A percentile compares a stretch with the other conserved stretches of the same genome.
Evolutionary conservation across 441 rosid genomes (phyloP).

Genomic region (Hypseocharis bilobata): DNA sequence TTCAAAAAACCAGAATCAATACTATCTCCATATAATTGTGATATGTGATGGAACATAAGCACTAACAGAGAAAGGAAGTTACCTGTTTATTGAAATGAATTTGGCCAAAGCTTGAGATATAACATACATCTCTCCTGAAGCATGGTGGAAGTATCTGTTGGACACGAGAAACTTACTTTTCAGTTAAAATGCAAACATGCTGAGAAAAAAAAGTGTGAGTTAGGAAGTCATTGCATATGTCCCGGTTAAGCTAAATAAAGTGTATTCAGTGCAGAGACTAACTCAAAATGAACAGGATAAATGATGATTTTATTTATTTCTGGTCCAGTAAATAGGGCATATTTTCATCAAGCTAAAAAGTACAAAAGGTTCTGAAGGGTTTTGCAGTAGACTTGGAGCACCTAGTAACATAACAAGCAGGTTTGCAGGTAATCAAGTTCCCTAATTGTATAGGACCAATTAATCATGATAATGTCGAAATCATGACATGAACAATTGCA

Average conservation of each 20-base stretch:
- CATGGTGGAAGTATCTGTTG: conserved; percentile 82
- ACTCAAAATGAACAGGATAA: background rate
- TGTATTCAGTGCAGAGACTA: too few relatives aligned
- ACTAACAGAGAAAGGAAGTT: conserved; percentile 6
- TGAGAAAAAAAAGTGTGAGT: too few relatives aligned
- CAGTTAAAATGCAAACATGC: background rate
- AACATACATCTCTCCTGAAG: conserved; percentile 81
- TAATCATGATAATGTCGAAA: background rate
- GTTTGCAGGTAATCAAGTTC: too few relatives aligned
- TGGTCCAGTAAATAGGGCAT: too few relatives aligned
- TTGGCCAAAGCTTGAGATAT: conserved; percentile 69
- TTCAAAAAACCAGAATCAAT: background rate
- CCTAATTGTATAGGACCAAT: background rate
- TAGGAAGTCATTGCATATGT: too few relatives aligned
- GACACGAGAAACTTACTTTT: background rate
- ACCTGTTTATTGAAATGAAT: conserved; percentile 78
- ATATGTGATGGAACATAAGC: background rate
- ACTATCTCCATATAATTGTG: background rate
- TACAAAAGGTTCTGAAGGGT: background rate
- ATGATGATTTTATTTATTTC: too few relatives aligned
- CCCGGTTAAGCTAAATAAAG: too few relatives aligned
- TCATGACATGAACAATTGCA: background rate
- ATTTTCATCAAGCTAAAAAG: too few relatives aligned
- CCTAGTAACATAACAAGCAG: too few relatives aligned
- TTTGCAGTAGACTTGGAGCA: background rate